A percentile compares a stretch with the other conserved stretches of the same genome.
phyloP scores from a whole-genome alignment of 495 filamentous ascomycete species.

The Aspergillus cavernicola region DNA sequence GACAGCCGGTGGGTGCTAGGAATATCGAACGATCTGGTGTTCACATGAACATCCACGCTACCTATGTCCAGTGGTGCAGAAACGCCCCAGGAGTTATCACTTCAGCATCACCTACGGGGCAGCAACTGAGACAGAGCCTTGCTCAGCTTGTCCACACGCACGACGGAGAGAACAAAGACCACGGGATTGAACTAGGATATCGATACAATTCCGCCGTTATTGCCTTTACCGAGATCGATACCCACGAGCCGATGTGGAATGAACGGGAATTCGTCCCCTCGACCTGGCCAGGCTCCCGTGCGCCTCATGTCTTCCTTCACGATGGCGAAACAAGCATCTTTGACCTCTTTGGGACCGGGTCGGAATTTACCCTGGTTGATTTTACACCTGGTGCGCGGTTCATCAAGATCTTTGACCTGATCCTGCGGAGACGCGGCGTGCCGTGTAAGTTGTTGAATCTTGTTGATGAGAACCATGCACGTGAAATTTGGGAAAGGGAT shows the following conservation, averaged over 20 bases:
- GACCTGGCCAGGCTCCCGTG: slow-evolving; percentile 25
- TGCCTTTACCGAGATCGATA: not conserved
- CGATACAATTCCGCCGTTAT: not conserved
- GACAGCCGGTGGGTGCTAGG: slow-evolving; percentile 15
- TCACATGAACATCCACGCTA: slow-evolving; percentile 3
- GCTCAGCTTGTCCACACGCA: slow-evolving; percentile 1
- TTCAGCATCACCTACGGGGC: not conserved
- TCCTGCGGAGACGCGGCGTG: not conserved
- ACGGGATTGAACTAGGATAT: slow-evolving; percentile 15
- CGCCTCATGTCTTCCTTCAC: slow-evolving; percentile 26
- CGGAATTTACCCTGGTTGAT: slow-evolving; percentile 24
- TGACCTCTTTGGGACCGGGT: slow-evolving; percentile 18
- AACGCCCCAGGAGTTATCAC: not conserved
- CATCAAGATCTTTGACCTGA: not conserved
- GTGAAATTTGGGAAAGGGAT: not conserved
- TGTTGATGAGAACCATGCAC: not conserved
- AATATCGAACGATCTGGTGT: slow-evolving; percentile 12
- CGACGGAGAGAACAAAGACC: slow-evolving; percentile 13
- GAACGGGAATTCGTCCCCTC: slow-evolving; percentile 4
- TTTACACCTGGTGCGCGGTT: slow-evolving; percentile 6
- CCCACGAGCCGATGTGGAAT: not conserved
- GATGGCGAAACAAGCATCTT: slow-evolving; percentile 17
- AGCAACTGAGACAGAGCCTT: not conserved
- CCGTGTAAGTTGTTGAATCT: not conserved
- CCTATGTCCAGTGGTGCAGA: not conserved